Percentiles rank a stretch among this genome's conserved stretches.
These are phyloP conservation scores for Cryptococcus amylolentus DNA, from an alignment of 1,284 basidiomycete species.

Conservation along the genomic window DNA sequence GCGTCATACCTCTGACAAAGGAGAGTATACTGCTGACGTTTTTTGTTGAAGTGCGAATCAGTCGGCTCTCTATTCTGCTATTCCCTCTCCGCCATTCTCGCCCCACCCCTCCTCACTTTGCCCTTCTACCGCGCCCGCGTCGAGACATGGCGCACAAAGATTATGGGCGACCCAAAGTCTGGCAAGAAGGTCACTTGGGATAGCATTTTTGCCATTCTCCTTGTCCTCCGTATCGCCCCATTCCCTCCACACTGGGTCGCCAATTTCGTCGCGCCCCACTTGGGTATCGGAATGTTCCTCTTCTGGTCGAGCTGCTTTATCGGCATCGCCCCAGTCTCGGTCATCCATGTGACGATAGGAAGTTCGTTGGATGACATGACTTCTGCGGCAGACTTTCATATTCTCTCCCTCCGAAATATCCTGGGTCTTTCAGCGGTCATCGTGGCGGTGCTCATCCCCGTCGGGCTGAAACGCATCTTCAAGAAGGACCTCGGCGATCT, in stretches of 20 bases:
- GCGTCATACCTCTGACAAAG: conserved; percentile 20
- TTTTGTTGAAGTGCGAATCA: conserved; percentile 63
- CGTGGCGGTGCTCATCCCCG: conserved; percentile 85
- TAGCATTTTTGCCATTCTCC: conserved; percentile 64
- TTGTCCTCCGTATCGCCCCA: conserved; percentile 84
- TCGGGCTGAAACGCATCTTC: conserved; percentile 63
- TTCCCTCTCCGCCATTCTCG: conserved; percentile 81
- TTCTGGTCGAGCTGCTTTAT: conserved; percentile 91
- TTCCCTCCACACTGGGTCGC: conserved; percentile 92
- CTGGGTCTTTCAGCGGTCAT: conserved; percentile 76
- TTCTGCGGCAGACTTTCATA: conserved; percentile 81
- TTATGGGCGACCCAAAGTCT: conserved; percentile 48
- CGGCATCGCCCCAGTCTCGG: conserved; percentile 79
- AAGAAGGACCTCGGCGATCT: conserved; percentile 46
- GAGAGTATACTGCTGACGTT: background rate
- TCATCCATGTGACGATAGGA: conserved; percentile 95
- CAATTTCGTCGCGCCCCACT: conserved; percentile 88
- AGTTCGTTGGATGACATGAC: conserved; percentile 94
- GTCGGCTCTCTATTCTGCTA: conserved; percentile 91
- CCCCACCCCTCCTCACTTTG: conserved; percentile 78
- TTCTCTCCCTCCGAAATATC: conserved; percentile 84
- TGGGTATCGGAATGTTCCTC: conserved; percentile 75
- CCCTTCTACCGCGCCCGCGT: conserved; percentile 63
- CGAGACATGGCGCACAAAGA: conserved; percentile 48
- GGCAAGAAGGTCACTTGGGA: conserved; percentile 44